phyloP scores from a whole-genome alignment of 179 eudicot species.

The Spergularia azorica region DNA sequence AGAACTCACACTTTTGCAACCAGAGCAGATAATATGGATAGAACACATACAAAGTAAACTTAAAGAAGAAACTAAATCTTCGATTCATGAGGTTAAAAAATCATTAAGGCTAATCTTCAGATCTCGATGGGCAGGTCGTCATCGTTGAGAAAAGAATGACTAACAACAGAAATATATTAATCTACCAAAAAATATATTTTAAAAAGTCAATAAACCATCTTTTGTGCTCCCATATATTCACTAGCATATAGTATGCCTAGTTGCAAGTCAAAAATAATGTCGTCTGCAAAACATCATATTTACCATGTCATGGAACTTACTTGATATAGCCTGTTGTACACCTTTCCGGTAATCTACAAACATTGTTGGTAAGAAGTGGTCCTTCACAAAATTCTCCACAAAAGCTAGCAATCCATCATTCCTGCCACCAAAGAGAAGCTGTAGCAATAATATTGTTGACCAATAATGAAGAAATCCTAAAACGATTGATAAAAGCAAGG shows the following conservation, averaged over 20 bases:
- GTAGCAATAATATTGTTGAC: conserved; percentile 5
- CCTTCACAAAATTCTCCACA: conserved; percentile 97
- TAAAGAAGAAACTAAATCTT: background rate
- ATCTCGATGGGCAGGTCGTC: no score
- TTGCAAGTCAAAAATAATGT: background rate
- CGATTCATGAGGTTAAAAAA: background rate
- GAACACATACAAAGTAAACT: background rate
- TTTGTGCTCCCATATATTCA: background rate
- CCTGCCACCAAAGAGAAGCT: conserved; percentile 42
- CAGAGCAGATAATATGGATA: background rate
- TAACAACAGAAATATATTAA: background rate
- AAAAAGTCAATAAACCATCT: no score
- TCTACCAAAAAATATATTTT: no score
- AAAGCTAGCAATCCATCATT: conserved; percentile 89
- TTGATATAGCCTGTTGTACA: conserved; percentile 99
- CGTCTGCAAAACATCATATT: background rate
- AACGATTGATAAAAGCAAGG: background rate
- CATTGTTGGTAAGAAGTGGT: conserved; percentile 95
- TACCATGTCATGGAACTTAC: conserved; percentile 45
- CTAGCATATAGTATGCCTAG: background rate
- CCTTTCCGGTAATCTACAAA: conserved; percentile 98
- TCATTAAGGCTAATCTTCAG: background rate
- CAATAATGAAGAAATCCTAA: conserved; percentile 9
- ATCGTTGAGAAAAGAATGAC: no score
- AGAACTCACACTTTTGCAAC: conserved; percentile 11